These are phyloP conservation scores for Trametopsis cervina DNA, from an alignment of 768 basidiomycete species.

Conservation along the genomic window DNA sequence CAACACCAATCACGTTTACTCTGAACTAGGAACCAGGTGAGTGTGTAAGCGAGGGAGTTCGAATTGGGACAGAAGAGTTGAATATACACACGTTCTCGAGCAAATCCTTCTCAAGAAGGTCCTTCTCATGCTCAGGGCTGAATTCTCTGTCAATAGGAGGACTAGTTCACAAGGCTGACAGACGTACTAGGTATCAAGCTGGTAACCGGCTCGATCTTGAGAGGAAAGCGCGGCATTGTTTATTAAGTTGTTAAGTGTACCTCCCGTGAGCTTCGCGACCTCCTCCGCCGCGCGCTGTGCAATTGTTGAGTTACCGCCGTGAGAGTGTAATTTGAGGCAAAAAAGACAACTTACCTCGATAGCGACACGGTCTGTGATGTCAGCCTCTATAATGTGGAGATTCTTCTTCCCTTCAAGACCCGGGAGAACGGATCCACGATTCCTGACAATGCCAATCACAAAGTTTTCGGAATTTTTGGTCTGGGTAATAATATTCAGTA, in stretches of 20 bases:
- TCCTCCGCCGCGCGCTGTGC: slow-evolving; percentile 24
- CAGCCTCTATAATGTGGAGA: slow-evolving; percentile 30
- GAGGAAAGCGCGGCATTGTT: slow-evolving; percentile 29
- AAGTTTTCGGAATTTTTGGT: slow-evolving; percentile 12
- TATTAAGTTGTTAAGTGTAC: slow-evolving; percentile 30
- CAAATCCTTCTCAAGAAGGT: slow-evolving; percentile 19
- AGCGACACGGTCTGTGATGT: slow-evolving; percentile 26
- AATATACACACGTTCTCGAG: slow-evolving; percentile 12
- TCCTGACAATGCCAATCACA: slow-evolving; percentile 21
- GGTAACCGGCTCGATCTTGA: slow-evolving; percentile 2
- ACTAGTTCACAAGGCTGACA: not conserved
- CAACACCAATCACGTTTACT: slow-evolving; percentile 30
- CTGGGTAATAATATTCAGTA: not conserved
- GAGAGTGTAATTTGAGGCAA: not conserved
- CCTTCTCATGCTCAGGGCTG: slow-evolving; percentile 15
- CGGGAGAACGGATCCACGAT: slow-evolving; percentile 4
- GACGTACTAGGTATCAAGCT: slow-evolving; percentile 20
- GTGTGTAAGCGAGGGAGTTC: not conserved
- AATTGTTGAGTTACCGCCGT: not conserved
- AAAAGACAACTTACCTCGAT: slow-evolving; percentile 22
- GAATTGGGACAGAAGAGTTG: not conserved
- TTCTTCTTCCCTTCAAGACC: slow-evolving; percentile 18
- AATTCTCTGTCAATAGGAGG: not conserved
- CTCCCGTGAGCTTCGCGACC: slow-evolving; percentile 24
- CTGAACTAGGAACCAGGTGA: slow-evolving; percentile 17